These are phyloP conservation scores for Flaveria floridana DNA, from an alignment of 140 eudicot genomes.

Conservation along the genomic window DNA sequence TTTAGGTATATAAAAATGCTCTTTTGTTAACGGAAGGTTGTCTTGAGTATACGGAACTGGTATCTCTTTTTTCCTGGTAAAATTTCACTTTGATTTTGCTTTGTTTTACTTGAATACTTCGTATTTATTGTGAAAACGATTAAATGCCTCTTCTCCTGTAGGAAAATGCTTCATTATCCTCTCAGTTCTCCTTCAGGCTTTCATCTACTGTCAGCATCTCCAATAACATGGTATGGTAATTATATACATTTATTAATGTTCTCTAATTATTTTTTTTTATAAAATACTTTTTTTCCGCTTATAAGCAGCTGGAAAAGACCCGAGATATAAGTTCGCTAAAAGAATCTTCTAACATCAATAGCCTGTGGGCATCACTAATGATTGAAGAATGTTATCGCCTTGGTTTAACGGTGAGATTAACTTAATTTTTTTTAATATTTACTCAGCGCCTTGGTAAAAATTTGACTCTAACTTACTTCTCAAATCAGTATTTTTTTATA, in stretches of 20 bases:
- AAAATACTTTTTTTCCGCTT: conserved; percentile 4
- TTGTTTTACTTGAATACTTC: neutral
- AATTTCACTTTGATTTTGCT: conserved; percentile 32
- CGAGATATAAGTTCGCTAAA: conserved; percentile 32
- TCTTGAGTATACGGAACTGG: conserved; percentile 59
- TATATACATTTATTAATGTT: neutral
- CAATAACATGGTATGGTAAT: conserved; percentile 62
- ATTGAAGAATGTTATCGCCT: conserved; percentile 95
- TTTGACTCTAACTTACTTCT: conserved; percentile 37
- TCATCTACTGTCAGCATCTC: conserved; percentile 56
- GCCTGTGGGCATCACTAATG: conserved; percentile 88
- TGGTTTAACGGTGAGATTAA: conserved; percentile 84
- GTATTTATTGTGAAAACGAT: conserved; percentile 1
- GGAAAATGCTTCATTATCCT: conserved; percentile 52
- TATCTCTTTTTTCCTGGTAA: conserved; percentile 66
- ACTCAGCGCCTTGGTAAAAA: neutral
- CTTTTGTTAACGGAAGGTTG: conserved; percentile 35
- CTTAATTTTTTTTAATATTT: conserved; percentile 1
- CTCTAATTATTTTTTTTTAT: neutral
- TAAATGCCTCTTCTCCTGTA: conserved; percentile 36
- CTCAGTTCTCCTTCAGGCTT: conserved; percentile 64
- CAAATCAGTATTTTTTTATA: conserved; percentile 80
- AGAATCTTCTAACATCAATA: conserved; percentile 70
- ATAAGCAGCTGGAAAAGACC: conserved; percentile 40
- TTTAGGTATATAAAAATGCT: conserved; percentile 58